phyloP scores from a whole-genome alignment of 202 grass and related monocot species.

The Saccharum hybrid region DNA sequence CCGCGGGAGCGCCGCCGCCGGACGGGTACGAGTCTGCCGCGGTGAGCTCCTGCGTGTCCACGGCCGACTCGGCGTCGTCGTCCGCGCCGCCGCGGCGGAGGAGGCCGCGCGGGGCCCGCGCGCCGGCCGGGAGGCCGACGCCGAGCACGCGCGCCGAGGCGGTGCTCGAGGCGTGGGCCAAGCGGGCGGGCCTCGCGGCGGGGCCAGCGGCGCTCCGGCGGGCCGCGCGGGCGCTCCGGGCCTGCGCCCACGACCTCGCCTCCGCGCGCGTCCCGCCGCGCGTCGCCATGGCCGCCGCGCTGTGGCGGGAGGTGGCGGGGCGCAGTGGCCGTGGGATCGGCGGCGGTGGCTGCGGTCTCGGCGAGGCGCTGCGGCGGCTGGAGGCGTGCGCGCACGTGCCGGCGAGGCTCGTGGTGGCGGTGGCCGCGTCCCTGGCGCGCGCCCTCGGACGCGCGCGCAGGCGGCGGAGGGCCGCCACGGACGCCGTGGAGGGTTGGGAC shows the following conservation, averaged over 20 bases:
- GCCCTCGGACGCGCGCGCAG: not conserved
- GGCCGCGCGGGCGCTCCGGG: slow-evolving; percentile 27
- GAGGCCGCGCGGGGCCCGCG: not conserved
- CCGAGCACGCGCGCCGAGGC: slow-evolving; percentile 3
- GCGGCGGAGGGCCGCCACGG: not conserved
- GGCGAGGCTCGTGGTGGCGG: slow-evolving; percentile 45
- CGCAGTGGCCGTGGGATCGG: too few species aligned
- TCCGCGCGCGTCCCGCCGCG: slow-evolving; percentile 26
- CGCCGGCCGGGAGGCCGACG: not conserved
- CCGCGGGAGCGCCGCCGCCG: not conserved
- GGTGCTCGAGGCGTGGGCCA: slow-evolving; percentile 39
- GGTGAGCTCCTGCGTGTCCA: slow-evolving; percentile 51
- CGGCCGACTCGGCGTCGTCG: slow-evolving; percentile 48
- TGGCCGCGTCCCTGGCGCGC: slow-evolving; percentile 36
- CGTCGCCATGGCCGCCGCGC: slow-evolving; percentile 54
- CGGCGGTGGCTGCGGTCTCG: not conserved
- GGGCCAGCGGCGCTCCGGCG: not conserved
- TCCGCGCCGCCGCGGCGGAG: not conserved
- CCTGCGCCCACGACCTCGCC: not conserved
- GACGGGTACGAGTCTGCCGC: not conserved
- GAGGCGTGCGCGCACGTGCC: slow-evolving; percentile 59
- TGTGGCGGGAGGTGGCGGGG: slow-evolving; percentile 40
- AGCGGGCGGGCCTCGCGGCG: not conserved
- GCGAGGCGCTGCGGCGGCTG: slow-evolving; percentile 42
- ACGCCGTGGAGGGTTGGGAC: slow-evolving; percentile 58